Conservation (phyloP, 1,284 basidiomycete genomes). For the Fomitopsis pinicola region DNA sequence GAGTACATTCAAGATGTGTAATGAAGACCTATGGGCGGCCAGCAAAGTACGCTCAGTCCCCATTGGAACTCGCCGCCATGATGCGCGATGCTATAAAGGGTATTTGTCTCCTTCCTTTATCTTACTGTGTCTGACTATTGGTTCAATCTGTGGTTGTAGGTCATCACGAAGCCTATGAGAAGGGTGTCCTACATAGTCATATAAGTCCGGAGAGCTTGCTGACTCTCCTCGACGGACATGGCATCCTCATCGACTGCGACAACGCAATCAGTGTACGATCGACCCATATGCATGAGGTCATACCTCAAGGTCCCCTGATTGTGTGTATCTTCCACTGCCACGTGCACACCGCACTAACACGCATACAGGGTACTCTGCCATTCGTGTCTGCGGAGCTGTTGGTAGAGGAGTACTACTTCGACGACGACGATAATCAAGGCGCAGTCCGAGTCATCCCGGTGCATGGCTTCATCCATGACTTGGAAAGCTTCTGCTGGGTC, state of each 20-base stretch:
- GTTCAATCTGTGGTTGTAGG: not conserved
- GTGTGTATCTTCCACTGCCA: not conserved
- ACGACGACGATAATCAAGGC: not conserved
- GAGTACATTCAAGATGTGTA: not conserved
- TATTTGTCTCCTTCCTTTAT: too few species aligned
- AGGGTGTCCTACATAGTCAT: not conserved
- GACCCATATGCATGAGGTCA: too few species aligned
- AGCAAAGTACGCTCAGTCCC: not conserved
- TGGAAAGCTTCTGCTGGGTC: too few species aligned
- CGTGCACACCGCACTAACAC: not conserved
- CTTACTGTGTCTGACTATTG: not conserved
- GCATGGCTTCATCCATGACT: not conserved
- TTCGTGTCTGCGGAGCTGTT: not conserved
- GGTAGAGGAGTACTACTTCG: not conserved
- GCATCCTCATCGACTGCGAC: not conserved
- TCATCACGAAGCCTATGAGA: not conserved
- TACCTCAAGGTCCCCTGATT: not conserved
- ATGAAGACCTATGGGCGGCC: not conserved
- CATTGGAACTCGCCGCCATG: not conserved
- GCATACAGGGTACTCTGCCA: not conserved
- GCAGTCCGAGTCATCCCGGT: too few species aligned
- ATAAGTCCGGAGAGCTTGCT: not conserved
- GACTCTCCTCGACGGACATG: not conserved
- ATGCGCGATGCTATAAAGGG: not conserved
- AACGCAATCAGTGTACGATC: not conserved